phyloP scores from a whole-genome alignment of 192 early-diverging fungal species.

The Jimgerdemannia lactiflua region DNA sequence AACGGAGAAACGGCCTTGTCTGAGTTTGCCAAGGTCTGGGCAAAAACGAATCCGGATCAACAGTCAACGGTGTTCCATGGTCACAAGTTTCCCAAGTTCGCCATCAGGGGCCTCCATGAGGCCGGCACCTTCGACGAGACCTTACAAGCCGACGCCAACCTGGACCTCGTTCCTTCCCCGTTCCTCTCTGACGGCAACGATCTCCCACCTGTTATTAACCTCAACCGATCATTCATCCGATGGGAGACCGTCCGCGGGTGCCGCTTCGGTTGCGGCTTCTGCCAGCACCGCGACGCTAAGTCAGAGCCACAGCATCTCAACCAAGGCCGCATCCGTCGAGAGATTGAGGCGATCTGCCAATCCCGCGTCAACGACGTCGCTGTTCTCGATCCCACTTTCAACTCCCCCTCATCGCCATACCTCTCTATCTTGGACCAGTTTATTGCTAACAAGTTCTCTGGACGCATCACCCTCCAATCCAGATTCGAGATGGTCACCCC shows the following conservation, averaged over 20 bases:
- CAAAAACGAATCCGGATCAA: no score
- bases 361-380: not conserved
- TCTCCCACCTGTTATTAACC: not conserved
- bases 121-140: not conserved
- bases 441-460: not conserved
- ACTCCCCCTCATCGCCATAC: constrained; percentile 1
- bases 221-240: constrained; percentile 8
- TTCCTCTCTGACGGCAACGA: not conserved
- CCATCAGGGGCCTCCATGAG: not conserved
- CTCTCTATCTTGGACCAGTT: constrained; percentile 1
- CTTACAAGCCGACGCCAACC: not conserved
- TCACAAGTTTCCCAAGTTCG: not conserved
- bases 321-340: not conserved
- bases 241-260: constrained; percentile 26
- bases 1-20: constrained; percentile 13
- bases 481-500: constrained; percentile 17
- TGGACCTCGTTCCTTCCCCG: not conserved
- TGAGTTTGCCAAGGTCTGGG: constrained; percentile 1
- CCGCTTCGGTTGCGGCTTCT: constrained; percentile 16
- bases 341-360: constrained; percentile 3
- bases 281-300: constrained; percentile 21
- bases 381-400: constrained; percentile 17
- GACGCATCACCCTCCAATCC: constrained; percentile 13
- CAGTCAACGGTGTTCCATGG: not conserved
- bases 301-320: not conserved